Conservation (phyloP, 768 basidiomycete genomes). For the Leucogyrophana mollusca region DNA sequence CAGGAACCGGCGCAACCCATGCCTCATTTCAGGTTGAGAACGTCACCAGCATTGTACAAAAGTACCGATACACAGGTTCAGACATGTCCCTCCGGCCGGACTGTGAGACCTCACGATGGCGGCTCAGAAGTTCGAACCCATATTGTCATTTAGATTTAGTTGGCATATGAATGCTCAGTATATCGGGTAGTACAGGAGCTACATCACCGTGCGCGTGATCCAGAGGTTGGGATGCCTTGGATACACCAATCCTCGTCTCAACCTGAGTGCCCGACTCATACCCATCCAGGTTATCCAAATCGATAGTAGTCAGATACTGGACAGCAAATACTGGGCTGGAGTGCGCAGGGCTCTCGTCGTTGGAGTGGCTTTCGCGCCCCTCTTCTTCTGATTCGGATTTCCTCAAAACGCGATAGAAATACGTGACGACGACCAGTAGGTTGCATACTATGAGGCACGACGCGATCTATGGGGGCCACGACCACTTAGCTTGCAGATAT, state of each 20-base stretch:
- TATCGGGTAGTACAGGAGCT: not conserved
- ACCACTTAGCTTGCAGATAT: not conserved
- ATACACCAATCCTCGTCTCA: too few species aligned
- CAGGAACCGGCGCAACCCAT: too few species aligned
- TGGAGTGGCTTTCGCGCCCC: conserved; percentile 5
- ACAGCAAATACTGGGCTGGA: not conserved
- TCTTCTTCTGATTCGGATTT: conserved; percentile 7
- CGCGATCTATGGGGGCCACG: conserved; percentile 14
- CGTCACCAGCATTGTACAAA: too few species aligned
- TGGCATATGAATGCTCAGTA: not conserved
- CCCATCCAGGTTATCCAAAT: not conserved
- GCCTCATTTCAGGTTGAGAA: too few species aligned
- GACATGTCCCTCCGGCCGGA: too few species aligned
- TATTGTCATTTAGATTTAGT: too few species aligned
- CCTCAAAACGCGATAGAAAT: conserved; percentile 20
- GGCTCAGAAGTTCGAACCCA: too few species aligned
- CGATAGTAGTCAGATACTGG: not conserved
- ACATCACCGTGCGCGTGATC: too few species aligned
- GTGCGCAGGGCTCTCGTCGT: not conserved
- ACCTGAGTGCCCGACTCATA: not conserved
- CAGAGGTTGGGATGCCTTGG: too few species aligned
- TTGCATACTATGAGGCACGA: conserved; percentile 18
- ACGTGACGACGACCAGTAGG: conserved; percentile 21
- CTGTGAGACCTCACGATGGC: too few species aligned
- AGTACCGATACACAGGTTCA: too few species aligned